Evolutionary conservation across 371 early-diverging fungal genomes (phyloP), one percentile per base, ranked within the genome.

Genomic region (Umbelopsis sp.): DNA sequence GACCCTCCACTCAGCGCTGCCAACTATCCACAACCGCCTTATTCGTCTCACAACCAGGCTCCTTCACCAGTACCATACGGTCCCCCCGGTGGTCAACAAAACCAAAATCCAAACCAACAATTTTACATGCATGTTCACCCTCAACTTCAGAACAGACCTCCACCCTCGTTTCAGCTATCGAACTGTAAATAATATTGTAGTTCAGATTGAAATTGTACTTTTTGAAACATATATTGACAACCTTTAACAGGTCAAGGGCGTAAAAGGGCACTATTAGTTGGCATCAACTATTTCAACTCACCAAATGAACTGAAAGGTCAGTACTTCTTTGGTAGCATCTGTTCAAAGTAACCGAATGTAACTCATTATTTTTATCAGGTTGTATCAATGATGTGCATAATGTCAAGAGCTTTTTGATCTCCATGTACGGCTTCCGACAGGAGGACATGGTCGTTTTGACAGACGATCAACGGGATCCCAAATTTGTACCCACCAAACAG

Each of bases 361-460:
- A 14, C n/a, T 29, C 18, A 38, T 12, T 35, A 11, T 25, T 46
- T 37, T 9, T 1, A 3, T 20, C 64, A 81, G 94, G 96, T 18
- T 98, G 97, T 79, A 90, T 94, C 73, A 96, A 96, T 73, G 98
- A 98, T 76, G 97, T 96, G 22, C 76, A 85, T 53, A 94, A 93
- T 77, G 87, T 98, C 48, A 90, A 91, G 71, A 66, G 75, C 32
- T 95, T 94, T 69, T 75, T 97, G 63, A 86, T 73, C 1, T 69
- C 79, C 29, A 73, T 83, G 29, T 94, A 87, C 74, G 81, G 82
- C 1, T 96, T 93, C 78, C 72, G 76, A 44, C 63, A 89, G 71
- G 77, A 85, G 11, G 86, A 91, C 66, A 94, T 94, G 85, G 86
- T 95, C 22, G 78, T 92, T 37, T 79, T 98, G 71, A 96, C 97